Base-by-base conservation (phyloP, 306 rosid species). In the Ziziphus jujuba region DNA sequence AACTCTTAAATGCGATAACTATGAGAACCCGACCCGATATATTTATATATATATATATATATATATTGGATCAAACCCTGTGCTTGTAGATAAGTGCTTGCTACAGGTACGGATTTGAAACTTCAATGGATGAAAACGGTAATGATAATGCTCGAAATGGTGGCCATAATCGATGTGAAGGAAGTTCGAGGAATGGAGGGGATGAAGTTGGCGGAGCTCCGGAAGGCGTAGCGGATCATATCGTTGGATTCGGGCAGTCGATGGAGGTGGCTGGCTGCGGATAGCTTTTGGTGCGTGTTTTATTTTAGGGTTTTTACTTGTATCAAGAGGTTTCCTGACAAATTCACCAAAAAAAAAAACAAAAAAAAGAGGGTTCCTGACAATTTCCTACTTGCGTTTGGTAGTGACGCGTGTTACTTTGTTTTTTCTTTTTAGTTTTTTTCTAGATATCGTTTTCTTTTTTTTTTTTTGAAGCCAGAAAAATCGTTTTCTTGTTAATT, bases 221-320 rank as follows among this genome's bases (percentile, higher is more conserved):
- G 68, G 44, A 24, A 36, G 33, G 20, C 9, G 4, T 1, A 28
- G 12, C 8, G 74, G 66, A 66, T 50, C 77, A 67, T 77, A 61
- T 2, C 38, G 34, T 54, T 65, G 71, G 65, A 16, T 7, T 23
- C 60, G 54, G 74, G 63, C 68, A 6, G 63, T 52, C 57, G 14
- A 23, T n/a, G 20, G 21, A 10, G 61, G 77, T 51, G 74, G 77
- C 81, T 24, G 81, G 45, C 45, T 40, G 45, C 45, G 68, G 16
- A 7, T 0, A 9, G 40, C 0, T 3, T 9, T 2, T 1, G 5
- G 23, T 0, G 54, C 16, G 67, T 31, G 60, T n/a, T 36, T 15
- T 20, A 16, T 25, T 11, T 28, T 74, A 66, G 74, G 77, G 77
- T 72, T 77, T 74, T 33, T n/a, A n/a, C n/a, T n/a, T n/a, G n/a